A percentile compares a stretch with the other conserved stretches of the same genome.
Evolutionary conservation across 23 red algal genomes (phyloP).

Genomic region (Gracilaria gracilis): DNA sequence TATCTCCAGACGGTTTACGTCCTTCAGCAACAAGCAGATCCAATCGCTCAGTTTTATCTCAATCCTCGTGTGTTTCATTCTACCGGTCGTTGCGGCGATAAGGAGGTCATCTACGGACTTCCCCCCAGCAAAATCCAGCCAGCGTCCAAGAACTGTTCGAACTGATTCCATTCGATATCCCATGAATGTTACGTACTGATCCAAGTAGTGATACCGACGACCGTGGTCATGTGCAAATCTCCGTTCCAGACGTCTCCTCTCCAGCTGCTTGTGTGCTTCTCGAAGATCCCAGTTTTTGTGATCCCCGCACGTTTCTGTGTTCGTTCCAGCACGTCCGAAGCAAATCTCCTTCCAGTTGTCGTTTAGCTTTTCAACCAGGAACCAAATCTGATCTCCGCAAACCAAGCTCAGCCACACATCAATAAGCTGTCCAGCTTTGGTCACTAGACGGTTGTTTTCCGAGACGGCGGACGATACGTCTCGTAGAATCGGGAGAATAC

Average conservation of each 20-base stretch:
- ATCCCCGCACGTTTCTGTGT: no score
- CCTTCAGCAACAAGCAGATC: neutral
- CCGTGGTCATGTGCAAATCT: neutral
- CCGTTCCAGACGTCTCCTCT: neutral
- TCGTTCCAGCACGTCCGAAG: neutral
- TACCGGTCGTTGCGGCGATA: no score
- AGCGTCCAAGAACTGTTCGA: neutral
- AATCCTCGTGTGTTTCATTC: neutral
- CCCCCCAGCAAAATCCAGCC: neutral
- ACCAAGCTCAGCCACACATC: conserved; percentile 16
- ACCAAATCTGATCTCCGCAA: neutral
- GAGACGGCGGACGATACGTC: neutral
- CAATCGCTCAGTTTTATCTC: no score
- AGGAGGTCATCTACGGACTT: neutral
- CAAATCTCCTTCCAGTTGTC: neutral
- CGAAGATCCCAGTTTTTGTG: neutral
- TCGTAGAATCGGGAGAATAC: neutral
- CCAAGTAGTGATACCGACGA: neutral
- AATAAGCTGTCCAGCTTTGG: neutral
- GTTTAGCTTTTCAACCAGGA: neutral
- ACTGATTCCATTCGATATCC: conserved; percentile 43
- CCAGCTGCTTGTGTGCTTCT: neutral
- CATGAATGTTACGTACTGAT: conserved; percentile 23
- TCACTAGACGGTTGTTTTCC: neutral
- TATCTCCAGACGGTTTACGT: neutral